These are phyloP conservation scores for Fusarium sp. DNA, from an alignment of 2,329 filamentous ascomycete genomes.

Conservation along the genomic window DNA sequence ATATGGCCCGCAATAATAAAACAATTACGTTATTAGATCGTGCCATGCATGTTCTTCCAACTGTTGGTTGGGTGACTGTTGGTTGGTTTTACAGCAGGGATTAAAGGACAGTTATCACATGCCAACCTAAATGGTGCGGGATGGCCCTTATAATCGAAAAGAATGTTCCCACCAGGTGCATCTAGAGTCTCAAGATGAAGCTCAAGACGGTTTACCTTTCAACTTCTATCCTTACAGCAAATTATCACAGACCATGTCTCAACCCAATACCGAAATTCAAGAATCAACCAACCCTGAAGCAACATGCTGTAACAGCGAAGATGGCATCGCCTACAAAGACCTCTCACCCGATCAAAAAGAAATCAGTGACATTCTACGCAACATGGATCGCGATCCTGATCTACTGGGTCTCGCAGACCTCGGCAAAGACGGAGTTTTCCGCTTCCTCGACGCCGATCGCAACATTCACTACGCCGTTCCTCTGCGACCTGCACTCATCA, in stretches of 20 bases:
- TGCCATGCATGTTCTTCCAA: rapidly evolving
- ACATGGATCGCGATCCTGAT: neutral
- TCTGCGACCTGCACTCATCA: neutral
- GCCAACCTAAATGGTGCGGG: neutral
- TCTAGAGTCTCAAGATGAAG: too few relatives aligned
- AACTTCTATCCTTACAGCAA: neutral
- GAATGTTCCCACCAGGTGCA: too few relatives aligned
- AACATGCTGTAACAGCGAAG: neutral
- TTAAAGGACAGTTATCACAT: neutral
- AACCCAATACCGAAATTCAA: rapidly evolving
- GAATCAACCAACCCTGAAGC: neutral
- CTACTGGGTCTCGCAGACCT: neutral
- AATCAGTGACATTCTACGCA: neutral
- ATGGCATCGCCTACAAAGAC: neutral
- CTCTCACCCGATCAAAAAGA: neutral
- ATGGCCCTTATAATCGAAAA: too few relatives aligned
- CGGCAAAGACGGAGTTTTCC: neutral
- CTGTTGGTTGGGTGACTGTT: neutral
- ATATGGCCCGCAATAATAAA: rapidly evolving
- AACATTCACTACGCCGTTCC: neutral
- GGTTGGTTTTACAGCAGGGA: neutral
- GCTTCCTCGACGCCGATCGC: neutral
- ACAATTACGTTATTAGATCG: neutral
- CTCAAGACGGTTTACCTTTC: rapidly evolving
- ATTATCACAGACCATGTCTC: neutral